Conservation (phyloP, 768 basidiomycete species). For the Dentipellis sp. region DNA sequence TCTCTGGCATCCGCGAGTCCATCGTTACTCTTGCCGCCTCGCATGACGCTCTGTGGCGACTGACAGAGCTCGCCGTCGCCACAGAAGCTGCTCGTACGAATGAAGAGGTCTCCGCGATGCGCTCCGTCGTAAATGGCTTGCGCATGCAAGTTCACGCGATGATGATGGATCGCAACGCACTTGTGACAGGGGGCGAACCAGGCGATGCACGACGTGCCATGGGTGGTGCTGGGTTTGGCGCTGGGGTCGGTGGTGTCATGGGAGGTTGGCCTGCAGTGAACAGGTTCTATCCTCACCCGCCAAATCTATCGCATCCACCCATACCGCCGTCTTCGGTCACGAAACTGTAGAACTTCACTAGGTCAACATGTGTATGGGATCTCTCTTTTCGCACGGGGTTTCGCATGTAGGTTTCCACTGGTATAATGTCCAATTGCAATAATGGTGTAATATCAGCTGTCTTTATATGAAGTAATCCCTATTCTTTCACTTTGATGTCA, state of each 20-base stretch:
- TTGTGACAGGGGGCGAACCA: neutral
- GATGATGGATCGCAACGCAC: conserved; percentile 12
- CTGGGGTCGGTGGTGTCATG: neutral
- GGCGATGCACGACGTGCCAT: neutral
- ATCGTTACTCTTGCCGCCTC: conserved; percentile 3
- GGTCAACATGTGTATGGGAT: neutral
- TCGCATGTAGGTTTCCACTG: no score
- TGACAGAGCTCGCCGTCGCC: conserved; percentile 5
- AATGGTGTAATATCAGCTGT: no score
- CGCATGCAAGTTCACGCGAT: conserved; percentile 14
- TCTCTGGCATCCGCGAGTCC: conserved; percentile 6
- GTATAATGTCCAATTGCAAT: no score
- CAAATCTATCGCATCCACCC: neutral
- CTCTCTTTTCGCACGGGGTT: neutral
- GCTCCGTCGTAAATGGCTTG: conserved; percentile 11
- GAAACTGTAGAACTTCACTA: neutral
- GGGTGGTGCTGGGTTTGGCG: neutral
- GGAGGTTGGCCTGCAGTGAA: neutral
- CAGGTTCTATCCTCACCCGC: neutral
- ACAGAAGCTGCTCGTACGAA: conserved; percentile 6
- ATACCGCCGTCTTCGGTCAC: neutral
- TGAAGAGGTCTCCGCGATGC: conserved; percentile 11
- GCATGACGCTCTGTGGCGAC: conserved; percentile 12
- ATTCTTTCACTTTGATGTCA: neutral
- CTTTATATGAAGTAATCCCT: neutral